Conservation (phyloP, 108 stramenopile species). For the Pseudonitzschia multistriata region DNA sequence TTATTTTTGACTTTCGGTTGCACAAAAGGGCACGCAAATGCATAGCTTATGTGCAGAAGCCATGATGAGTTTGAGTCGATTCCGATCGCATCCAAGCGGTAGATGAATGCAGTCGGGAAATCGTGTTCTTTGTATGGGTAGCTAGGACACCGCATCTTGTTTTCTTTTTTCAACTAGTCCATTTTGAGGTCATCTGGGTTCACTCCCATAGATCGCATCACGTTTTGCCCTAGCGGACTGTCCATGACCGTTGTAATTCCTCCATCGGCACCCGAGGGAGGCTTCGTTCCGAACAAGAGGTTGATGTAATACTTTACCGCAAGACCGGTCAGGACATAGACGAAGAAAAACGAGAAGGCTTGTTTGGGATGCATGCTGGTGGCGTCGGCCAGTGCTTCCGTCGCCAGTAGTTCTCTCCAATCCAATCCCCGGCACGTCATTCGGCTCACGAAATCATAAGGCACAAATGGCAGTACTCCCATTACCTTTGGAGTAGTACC, state of each 20-base stretch:
- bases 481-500: background rate
- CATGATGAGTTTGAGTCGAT: too few relatives aligned
- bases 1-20: too few relatives aligned
- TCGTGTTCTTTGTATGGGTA: background rate
- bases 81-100: too few relatives aligned
- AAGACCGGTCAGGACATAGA: constrained; percentile 61
- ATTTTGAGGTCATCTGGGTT: constrained; percentile 36
- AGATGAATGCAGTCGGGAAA: too few relatives aligned
- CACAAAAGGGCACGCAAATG: too few relatives aligned
- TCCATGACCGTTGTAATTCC: constrained; percentile 59
- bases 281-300: constrained; percentile 48
- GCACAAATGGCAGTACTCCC: constrained; percentile 73
- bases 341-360: constrained; percentile 66
- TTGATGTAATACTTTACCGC: constrained; percentile 69
- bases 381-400: constrained; percentile 24
- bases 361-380: constrained; percentile 41
- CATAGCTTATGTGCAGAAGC: too few relatives aligned
- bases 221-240: constrained; percentile 20
- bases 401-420: constrained; percentile 22
- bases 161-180: constrained; percentile 1
- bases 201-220: constrained; percentile 31
- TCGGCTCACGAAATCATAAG: constrained; percentile 45
- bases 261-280: constrained; percentile 66
- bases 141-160: background rate
- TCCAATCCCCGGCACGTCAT: constrained; percentile 62